Conservation (phyloP, 1,284 basidiomycete species). For the Schizopora paradoxa region DNA sequence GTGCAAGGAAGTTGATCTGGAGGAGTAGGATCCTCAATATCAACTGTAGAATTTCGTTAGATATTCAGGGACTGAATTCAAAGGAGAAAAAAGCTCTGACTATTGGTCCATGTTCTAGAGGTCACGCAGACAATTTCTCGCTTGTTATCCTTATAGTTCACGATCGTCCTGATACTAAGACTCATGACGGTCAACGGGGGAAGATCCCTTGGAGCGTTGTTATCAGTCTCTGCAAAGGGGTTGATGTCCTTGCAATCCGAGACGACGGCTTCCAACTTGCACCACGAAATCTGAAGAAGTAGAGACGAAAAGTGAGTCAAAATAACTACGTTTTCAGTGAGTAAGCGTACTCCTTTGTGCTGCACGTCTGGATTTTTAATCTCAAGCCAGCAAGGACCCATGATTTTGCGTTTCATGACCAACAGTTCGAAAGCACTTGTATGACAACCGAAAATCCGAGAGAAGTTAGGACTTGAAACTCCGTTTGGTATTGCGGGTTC, state of each 20-base stretch:
- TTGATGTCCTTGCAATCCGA: conserved; percentile 85
- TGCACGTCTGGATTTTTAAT: conserved; percentile 73
- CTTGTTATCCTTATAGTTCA: conserved; percentile 93
- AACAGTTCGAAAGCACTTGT: conserved; percentile 92
- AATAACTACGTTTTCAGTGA: neutral
- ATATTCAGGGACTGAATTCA: neutral
- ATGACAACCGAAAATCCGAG: conserved; percentile 87
- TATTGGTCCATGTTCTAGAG: conserved; percentile 83
- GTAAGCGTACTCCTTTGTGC: conserved; percentile 64
- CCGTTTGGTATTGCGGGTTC: conserved; percentile 66
- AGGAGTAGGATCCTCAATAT: conserved; percentile 85
- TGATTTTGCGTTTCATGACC: conserved; percentile 95
- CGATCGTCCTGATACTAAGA: conserved; percentile 83
- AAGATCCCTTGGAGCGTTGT: conserved; percentile 69
- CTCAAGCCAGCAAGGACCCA: conserved; percentile 97
- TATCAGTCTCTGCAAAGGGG: conserved; percentile 74
- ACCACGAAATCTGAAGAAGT: conserved; percentile 77
- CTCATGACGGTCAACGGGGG: conserved; percentile 93
- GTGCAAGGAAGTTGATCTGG: conserved; percentile 81
- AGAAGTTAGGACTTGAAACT: conserved; percentile 79
- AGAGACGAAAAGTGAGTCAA: conserved; percentile 10
- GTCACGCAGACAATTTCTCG: conserved; percentile 89
- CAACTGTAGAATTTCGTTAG: conserved; percentile 41
- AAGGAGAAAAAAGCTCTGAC: conserved; percentile 44
- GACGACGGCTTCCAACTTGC: conserved; percentile 88